Evolutionary conservation across 169 alveolate genomes (phyloP), one percentile per base, ranked within the genome.

Genomic region (Plasmodium reichenowi): DNA sequence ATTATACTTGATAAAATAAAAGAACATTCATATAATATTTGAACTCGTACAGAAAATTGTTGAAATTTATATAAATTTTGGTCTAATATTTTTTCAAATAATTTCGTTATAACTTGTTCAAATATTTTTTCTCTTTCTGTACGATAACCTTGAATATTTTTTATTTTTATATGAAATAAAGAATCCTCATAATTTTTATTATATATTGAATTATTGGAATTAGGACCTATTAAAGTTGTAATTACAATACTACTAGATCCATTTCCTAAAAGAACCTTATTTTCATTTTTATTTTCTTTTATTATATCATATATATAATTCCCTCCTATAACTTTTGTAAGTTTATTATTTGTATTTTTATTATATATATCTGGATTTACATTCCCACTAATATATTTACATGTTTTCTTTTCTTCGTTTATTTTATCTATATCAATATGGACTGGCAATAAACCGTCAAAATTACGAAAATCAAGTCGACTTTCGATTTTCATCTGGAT

Each of bases 381-480:
- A 59, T 78, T 78, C 5, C 89, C 89, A 50, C 89, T 64, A 8
- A 78, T 48, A 26, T 78, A 78, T 50, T 64, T 78, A 45, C 89
- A 78, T 5, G 89, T 78, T 43, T 78, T 78, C 17, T 78, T 78
- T 8, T 12, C 60, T 66, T 78, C 89, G 7, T 66, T 78, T 78
- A 78, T 78, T 15, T 78, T 68, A 26, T 78, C 89, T 32, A 78
- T 70, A 54, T 78, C 89, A 6, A 78, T 72, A 43, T 78, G 89
- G 47, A 78, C 60, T 10, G 89, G 89, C 22, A 78, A 47, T 43
- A 78, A 56, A 45, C 20, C 47, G 38, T 78, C 89, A 47, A 78
- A 78, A 63, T 64, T 17, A 15, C 89, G 89, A 45, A 22, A 50
- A 71, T 78, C 89, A 20, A 66, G 29, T 50, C 89, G 64, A 43